These are phyloP conservation scores for Leccinum rimulosum DNA, from an alignment of 768 basidiomycete species.

Conservation along the genomic window DNA sequence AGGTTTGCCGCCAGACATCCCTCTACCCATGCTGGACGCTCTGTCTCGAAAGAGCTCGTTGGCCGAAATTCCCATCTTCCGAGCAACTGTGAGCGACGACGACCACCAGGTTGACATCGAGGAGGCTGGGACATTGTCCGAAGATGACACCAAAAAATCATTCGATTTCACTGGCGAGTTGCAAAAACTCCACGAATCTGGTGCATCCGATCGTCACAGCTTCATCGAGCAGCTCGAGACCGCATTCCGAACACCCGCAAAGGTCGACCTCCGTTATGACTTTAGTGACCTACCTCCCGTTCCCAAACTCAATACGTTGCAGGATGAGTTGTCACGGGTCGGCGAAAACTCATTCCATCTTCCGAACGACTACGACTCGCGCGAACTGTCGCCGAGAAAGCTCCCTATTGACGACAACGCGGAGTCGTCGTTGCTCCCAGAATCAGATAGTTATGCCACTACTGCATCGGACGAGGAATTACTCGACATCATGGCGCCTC, in stretches of 20 bases:
- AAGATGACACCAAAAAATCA: slow-evolving; percentile 71
- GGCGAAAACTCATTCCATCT: slow-evolving; percentile 24
- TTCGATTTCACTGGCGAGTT: slow-evolving; percentile 87
- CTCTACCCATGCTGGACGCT: slow-evolving; percentile 33
- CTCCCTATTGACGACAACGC: slow-evolving; percentile 26
- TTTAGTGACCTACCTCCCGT: slow-evolving; percentile 51
- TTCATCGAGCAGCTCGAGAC: slow-evolving; percentile 82
- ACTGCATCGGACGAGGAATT: slow-evolving; percentile 36
- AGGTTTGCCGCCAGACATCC: slow-evolving; percentile 42
- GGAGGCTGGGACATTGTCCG: slow-evolving; percentile 43
- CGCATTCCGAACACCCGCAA: slow-evolving; percentile 76
- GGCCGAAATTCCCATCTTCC: slow-evolving; percentile 39
- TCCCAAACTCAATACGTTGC: slow-evolving; percentile 44
- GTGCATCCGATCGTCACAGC: slow-evolving; percentile 64
- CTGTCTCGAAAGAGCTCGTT: slow-evolving; percentile 10
- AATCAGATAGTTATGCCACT: slow-evolving; percentile 33
- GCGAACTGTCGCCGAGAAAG: slow-evolving; percentile 11
- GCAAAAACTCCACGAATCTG: slow-evolving; percentile 64
- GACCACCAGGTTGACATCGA: slow-evolving; percentile 40
- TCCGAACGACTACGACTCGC: slow-evolving; percentile 17
- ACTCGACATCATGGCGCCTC: slow-evolving; percentile 12
- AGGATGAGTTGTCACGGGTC: slow-evolving; percentile 25
- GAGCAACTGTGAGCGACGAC: slow-evolving; percentile 45
- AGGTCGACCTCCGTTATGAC: slow-evolving; percentile 54
- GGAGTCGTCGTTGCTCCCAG: slow-evolving; percentile 40